These are phyloP conservation scores for Plasmopara halstedii DNA, from an alignment of 352 stramenopile genomes.

Conservation along the genomic window DNA sequence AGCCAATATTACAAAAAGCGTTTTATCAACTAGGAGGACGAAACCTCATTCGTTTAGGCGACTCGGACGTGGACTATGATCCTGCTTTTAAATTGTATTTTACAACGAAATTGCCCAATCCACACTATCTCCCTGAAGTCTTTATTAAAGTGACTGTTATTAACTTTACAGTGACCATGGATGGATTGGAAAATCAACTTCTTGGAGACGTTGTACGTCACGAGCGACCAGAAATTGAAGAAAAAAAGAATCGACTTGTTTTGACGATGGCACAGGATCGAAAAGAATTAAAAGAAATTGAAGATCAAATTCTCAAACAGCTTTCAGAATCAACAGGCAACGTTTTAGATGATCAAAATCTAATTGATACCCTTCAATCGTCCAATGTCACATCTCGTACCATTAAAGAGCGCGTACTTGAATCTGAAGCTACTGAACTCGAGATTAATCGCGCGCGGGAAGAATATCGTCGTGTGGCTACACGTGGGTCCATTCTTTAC, in stretches of 20 bases:
- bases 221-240: constrained; percentile 89
- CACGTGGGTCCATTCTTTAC: constrained; percentile 90
- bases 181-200: constrained; percentile 89
- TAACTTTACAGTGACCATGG: constrained; percentile 95
- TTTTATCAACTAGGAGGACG: too few relatives aligned
- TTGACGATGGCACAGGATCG: constrained; percentile 91
- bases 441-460: constrained; percentile 89
- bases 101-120: too few relatives aligned
- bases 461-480: constrained; percentile 88
- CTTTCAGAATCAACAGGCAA: constrained; percentile 89
- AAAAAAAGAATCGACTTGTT: constrained; percentile 90
- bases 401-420: constrained; percentile 87
- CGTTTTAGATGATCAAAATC: constrained; percentile 89
- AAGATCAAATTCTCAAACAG: constrained; percentile 89
- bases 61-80: constrained; percentile 92
- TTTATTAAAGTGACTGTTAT: constrained; percentile 96
- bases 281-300: constrained; percentile 89
- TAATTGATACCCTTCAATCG: constrained; percentile 81
- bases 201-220: constrained; percentile 89
- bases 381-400: constrained; percentile 81
- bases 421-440: constrained; percentile 85
- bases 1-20: constrained; percentile 91
- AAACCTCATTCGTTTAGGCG: too few relatives aligned
- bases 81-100: constrained; percentile 88
- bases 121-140: constrained; percentile 88